Conservation (phyloP, 164 flowering plant species). For the Vitis amurensis region DNA sequence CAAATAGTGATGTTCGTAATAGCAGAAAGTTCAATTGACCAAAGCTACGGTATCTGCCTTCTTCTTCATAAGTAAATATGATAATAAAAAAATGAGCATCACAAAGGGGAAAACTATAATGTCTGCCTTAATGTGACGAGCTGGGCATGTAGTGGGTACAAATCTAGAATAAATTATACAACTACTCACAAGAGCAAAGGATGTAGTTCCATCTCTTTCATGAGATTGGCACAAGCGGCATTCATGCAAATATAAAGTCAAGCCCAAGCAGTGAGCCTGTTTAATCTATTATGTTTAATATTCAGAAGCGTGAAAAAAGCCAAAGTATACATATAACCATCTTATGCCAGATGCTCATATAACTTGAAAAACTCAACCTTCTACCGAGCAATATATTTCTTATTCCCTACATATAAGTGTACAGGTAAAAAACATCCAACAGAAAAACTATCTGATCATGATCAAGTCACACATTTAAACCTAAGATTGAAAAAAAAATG, state of each 20-base stretch:
- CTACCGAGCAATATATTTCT: background rate
- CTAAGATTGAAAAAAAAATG: background rate
- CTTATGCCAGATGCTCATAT: background rate
- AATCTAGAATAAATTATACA: no score
- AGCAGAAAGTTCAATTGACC: background rate
- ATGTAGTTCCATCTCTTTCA: background rate
- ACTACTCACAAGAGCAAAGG: no score
- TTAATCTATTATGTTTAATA: background rate
- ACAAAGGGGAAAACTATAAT: no score
- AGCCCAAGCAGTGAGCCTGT: background rate
- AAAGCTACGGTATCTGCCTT: background rate
- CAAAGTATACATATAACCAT: background rate
- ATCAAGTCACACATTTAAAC: background rate
- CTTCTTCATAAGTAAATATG: no score
- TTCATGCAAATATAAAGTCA: no score
- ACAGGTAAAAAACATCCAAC: background rate
- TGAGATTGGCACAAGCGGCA: background rate
- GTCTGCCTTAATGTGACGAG: no score
- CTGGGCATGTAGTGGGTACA: background rate
- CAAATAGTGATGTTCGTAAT: no score
- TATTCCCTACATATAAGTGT: no score
- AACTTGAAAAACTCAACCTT: background rate
- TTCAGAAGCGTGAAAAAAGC: background rate
- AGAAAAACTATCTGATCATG: background rate
- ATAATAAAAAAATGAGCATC: no score